A percentile compares a stretch with the other conserved stretches of the same genome.
These are phyloP conservation scores for Triticum monococcum DNA, from an alignment of 176 grass and related monocot genomes.

Conservation along the genomic window DNA sequence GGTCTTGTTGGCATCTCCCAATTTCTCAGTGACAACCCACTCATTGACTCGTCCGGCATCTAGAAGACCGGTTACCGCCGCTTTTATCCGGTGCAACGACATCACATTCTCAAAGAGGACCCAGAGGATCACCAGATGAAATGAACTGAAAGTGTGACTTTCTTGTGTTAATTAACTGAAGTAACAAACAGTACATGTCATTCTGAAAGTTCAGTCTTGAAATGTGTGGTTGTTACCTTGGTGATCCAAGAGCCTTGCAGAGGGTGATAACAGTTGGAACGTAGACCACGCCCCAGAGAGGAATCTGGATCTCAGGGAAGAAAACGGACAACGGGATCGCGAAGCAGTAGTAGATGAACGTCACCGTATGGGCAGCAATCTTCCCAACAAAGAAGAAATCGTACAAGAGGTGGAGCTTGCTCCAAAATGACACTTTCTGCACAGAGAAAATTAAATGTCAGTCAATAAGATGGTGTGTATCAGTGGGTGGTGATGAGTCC, in stretches of 20 bases:
- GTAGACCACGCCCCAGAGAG: conserved; percentile 81
- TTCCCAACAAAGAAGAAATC: conserved; percentile 94
- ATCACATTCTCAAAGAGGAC: conserved; percentile 95
- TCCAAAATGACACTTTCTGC: conserved; percentile 74
- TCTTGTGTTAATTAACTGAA: conserved; percentile 15
- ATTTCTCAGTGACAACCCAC: conserved; percentile 93
- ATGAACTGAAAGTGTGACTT: conserved; percentile 53
- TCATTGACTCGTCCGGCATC: conserved; percentile 87
- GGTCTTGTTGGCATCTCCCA: conserved; percentile 68
- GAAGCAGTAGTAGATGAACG: conserved; percentile 87
- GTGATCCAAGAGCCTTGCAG: conserved; percentile 77
- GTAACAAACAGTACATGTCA: not conserved
- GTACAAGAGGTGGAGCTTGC: conserved; percentile 72
- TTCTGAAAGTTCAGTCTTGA: not conserved
- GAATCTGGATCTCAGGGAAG: conserved; percentile 70
- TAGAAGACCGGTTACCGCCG: conserved; percentile 60
- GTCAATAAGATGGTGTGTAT: not conserved
- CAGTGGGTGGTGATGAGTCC: not conserved
- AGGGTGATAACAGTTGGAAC: conserved; percentile 84
- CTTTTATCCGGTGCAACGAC: conserved; percentile 77
- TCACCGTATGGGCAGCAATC: conserved; percentile 78
- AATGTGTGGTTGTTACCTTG: conserved; percentile 51
- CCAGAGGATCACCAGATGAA: conserved; percentile 88
- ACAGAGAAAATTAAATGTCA: not conserved
- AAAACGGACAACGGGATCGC: conserved; percentile 70